Evolutionary conservation across 495 filamentous ascomycete genomes (phyloP).

Genomic region (Venustampulla echinocandica): DNA sequence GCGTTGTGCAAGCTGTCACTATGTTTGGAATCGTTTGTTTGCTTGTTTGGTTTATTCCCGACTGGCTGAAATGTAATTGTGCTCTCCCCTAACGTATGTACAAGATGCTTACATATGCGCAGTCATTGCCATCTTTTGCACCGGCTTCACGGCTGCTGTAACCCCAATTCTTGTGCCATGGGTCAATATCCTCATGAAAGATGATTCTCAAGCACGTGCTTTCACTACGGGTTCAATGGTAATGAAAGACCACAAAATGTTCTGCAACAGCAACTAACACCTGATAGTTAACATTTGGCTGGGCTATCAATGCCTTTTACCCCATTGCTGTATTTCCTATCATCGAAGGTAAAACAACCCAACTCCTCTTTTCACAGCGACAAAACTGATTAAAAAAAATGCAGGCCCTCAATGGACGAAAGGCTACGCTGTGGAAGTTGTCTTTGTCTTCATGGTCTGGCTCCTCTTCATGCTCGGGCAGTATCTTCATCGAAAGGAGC

Average conservation of each 20-base stretch:
- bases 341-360: constrained; percentile 25
- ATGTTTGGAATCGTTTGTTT: constrained; percentile 15
- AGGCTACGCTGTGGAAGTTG: constrained; percentile 35
- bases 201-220: constrained; percentile 43
- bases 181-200: constrained; percentile 43
- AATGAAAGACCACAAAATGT: not conserved
- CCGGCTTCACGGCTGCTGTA: constrained; percentile 12
- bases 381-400: not conserved
- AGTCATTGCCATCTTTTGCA: constrained; percentile 13
- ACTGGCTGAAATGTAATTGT: constrained; percentile 23
- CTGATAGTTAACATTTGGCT: constrained; percentile 30
- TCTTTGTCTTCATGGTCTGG: constrained; percentile 23
- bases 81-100: no score
- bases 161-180: constrained; percentile 27
- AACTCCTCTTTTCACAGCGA: not conserved
- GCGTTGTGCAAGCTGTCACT: constrained; percentile 17
- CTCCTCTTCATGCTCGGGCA: constrained; percentile 6
- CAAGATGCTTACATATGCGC: not conserved
- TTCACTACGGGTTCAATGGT: constrained; percentile 40
- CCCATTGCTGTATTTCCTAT: constrained; percentile 41
- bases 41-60: constrained; percentile 39
- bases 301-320: constrained; percentile 21
- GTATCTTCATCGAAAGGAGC: not conserved
- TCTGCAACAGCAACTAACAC: constrained; percentile 1
- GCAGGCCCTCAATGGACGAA: constrained; percentile 33